A percentile compares a stretch with the other conserved stretches of the same genome.
Conservation (phyloP, 116 monocot genomes). For the Papilionanthe hybrid region DNA sequence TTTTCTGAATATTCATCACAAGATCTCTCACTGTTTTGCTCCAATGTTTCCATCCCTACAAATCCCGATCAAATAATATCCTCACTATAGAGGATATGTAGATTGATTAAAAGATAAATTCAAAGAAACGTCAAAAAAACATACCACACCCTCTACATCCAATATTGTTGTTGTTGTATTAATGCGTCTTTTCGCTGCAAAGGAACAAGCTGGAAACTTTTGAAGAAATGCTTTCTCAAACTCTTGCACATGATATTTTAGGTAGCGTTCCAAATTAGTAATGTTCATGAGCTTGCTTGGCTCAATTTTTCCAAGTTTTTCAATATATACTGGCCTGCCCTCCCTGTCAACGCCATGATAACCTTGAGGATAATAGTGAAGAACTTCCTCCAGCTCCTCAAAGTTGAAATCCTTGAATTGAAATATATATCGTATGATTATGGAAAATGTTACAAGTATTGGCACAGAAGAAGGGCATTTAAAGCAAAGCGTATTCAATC, state of each 20-base stretch:
- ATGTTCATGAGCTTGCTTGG: slow-evolving; percentile 46
- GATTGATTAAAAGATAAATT: not conserved
- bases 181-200: slow-evolving; percentile 49
- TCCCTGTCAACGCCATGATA: slow-evolving; percentile 55
- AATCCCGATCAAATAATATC: slow-evolving; percentile 1
- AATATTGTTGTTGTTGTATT: slow-evolving; percentile 48
- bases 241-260: slow-evolving; percentile 58
- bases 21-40: slow-evolving; percentile 35
- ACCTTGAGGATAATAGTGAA: slow-evolving; percentile 44
- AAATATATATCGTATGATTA: not conserved
- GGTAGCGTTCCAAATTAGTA: slow-evolving; percentile 45
- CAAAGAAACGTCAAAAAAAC: slow-evolving; percentile 8
- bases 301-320: slow-evolving; percentile 46
- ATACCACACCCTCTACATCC: slow-evolving; percentile 62
- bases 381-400: slow-evolving; percentile 40
- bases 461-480: not conserved
- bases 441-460: not conserved
- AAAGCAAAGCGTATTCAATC: not conserved
- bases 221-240: slow-evolving; percentile 53
- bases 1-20: slow-evolving; percentile 26
- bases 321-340: slow-evolving; percentile 52
- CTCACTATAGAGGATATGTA: not conserved
- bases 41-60: slow-evolving; percentile 42
- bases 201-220: slow-evolving; percentile 52
- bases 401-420: slow-evolving; percentile 42